Conservation (phyloP, 371 early-diverging fungal species). For the Mucor circinelloides region DNA sequence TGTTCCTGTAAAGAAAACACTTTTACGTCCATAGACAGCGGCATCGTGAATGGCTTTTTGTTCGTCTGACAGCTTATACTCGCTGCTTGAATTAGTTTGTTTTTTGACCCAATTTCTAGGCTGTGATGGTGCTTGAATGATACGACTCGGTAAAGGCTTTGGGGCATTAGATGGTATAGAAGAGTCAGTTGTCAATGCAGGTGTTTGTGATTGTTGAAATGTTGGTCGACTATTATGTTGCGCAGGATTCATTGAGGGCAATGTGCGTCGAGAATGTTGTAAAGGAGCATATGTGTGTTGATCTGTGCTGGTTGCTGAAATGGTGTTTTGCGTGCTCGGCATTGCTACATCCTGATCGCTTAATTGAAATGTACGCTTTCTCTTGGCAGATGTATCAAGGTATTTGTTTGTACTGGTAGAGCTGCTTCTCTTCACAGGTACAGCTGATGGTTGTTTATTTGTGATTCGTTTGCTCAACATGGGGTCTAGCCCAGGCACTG, state of each 20-base stretch:
- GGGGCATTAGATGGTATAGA: background rate
- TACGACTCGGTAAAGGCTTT: background rate
- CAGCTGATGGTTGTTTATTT: background rate
- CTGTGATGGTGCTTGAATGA: background rate
- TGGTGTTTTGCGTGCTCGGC: background rate
- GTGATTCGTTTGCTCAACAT: background rate
- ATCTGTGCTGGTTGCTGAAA: background rate
- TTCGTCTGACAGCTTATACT: constrained; percentile 48
- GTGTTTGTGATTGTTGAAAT: background rate
- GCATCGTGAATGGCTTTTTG: constrained; percentile 58
- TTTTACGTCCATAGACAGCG: constrained; percentile 56
- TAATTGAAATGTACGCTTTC: background rate
- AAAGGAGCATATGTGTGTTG: background rate
- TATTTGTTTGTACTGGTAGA: background rate
- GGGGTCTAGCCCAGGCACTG: background rate
- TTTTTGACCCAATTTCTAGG: background rate
- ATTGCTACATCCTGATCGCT: background rate
- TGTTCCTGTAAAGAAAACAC: constrained; percentile 81
- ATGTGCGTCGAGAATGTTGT: background rate
- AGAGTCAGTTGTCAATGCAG: background rate
- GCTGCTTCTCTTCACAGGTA: background rate
- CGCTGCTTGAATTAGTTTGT: too few species aligned
- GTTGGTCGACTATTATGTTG: background rate
- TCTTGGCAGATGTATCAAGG: background rate
- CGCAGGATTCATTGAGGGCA: background rate